phyloP scores from a whole-genome alignment of 257 asterid species.

The Salvia rosmarinus region DNA sequence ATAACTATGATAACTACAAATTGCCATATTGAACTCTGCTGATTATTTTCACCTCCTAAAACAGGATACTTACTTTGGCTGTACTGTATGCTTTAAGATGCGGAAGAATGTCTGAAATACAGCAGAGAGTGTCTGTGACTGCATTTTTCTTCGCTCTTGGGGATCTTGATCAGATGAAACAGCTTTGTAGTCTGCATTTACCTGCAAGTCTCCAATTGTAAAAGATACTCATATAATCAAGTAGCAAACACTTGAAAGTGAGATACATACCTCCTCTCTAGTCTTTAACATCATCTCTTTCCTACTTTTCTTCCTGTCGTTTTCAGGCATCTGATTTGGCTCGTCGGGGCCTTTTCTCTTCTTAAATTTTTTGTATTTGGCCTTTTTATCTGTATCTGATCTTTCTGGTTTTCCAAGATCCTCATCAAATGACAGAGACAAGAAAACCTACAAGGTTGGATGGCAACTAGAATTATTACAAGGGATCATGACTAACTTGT shows the following conservation, averaged over 20 bases:
- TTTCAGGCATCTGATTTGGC: constrained; percentile 57
- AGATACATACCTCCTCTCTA: constrained; percentile 70
- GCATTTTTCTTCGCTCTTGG: constrained; percentile 76
- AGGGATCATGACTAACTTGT: neutral
- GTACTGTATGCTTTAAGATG: constrained; percentile 66
- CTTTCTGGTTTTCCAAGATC: constrained; percentile 72
- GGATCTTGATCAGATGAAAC: constrained; percentile 84
- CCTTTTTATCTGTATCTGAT: constrained; percentile 52
- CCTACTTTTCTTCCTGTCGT: constrained; percentile 65
- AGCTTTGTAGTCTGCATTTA: constrained; percentile 78
- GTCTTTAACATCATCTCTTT: constrained; percentile 75
- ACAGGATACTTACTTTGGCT: constrained; percentile 51
- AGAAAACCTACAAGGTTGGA: constrained; percentile 54
- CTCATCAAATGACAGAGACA: constrained; percentile 83
- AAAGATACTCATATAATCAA: constrained; percentile 27
- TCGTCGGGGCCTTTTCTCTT: constrained; percentile 66
- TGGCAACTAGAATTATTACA: neutral
- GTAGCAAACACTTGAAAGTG: constrained; percentile 16
- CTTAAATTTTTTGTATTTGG: constrained; percentile 59
- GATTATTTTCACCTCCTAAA: neutral
- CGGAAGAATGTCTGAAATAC: constrained; percentile 81
- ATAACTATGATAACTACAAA: constrained; percentile 15
- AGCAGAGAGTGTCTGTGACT: constrained; percentile 77
- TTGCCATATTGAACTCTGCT: neutral
- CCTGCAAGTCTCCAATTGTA: constrained; percentile 53